Conservation (phyloP, 1,284 basidiomycete species). For the Fomes fomentarius region DNA sequence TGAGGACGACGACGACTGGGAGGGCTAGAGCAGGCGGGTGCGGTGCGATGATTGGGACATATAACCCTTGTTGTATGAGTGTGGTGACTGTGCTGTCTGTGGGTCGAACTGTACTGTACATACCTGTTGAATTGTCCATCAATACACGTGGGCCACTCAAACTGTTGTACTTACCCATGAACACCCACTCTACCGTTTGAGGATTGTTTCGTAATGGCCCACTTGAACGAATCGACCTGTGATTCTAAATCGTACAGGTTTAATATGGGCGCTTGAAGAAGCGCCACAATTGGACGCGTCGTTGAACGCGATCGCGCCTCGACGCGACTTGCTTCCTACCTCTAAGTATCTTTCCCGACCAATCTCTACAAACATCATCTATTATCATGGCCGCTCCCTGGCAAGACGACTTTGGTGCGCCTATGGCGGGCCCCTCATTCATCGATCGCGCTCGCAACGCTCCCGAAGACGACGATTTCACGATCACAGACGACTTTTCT, state of each 20-base stretch:
- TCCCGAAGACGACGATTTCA: conserved; percentile 30
- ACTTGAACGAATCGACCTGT: too few relatives aligned
- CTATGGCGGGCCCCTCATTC: conserved; percentile 29
- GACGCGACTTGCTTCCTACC: not conserved
- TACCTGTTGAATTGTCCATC: not conserved
- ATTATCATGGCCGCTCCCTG: conserved; percentile 26
- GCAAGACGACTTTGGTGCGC: conserved; percentile 25
- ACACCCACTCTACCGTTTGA: too few relatives aligned
- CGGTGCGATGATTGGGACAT: not conserved
- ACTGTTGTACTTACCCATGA: too few relatives aligned
- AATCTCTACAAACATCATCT: too few relatives aligned
- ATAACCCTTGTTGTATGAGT: conserved; percentile 6
- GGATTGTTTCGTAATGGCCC: too few relatives aligned
- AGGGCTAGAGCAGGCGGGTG: not conserved
- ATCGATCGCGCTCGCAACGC: conserved; percentile 26
- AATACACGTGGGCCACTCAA: not conserved
- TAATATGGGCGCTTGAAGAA: too few relatives aligned
- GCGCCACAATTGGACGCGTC: not conserved
- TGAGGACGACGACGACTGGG: conserved; percentile 14
- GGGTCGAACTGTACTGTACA: not conserved
- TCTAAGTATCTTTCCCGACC: not conserved
- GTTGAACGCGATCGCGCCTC: not conserved
- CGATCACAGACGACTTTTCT: conserved; percentile 20
- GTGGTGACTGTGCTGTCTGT: conserved; percentile 3
- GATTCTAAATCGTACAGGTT: too few relatives aligned